phyloP scores from a whole-genome alignment of 2,329 filamentous ascomycete species.

The Balansia obtecta region DNA sequence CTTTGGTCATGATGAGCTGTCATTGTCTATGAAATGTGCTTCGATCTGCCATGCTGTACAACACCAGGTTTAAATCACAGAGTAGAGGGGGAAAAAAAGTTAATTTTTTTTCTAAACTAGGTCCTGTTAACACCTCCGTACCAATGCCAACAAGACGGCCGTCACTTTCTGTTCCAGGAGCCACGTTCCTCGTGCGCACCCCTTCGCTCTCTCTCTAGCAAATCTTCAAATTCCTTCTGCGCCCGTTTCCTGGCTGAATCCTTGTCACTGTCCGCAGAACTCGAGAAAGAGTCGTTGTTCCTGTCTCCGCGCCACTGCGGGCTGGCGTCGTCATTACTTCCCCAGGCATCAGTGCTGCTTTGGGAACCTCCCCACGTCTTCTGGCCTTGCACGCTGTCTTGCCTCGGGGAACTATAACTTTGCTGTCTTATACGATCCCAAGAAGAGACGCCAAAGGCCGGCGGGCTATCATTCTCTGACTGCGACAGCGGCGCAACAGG shows the following conservation, averaged over 20 bases:
- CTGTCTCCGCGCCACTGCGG: slow-evolving; percentile 8
- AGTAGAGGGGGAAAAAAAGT: too few species aligned
- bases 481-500: slow-evolving; percentile 24
- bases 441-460: slow-evolving; percentile 19
- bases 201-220: slow-evolving; percentile 32
- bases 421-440: slow-evolving; percentile 35
- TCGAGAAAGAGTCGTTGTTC: slow-evolving; percentile 23
- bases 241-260: slow-evolving; percentile 29
- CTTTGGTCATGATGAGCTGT: not conserved
- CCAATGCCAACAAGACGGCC: not conserved
- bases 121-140: not conserved
- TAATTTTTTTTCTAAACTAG: not conserved
- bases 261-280: slow-evolving; percentile 23
- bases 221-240: slow-evolving; percentile 37
- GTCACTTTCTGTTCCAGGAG: slow-evolving; percentile 15
- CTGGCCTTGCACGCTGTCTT: slow-evolving; percentile 10
- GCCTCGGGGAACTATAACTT: slow-evolving; percentile 15
- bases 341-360: slow-evolving; percentile 7
- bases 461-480: slow-evolving; percentile 9
- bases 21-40: not conserved
- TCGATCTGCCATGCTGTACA: not conserved
- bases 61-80: not conserved
- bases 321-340: slow-evolving; percentile 15
- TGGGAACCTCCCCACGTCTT: slow-evolving; percentile 10
- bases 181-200: slow-evolving; percentile 16